phyloP scores from a whole-genome alignment of 176 grass and related monocot genomes.

The Oryza nivara region DNA sequence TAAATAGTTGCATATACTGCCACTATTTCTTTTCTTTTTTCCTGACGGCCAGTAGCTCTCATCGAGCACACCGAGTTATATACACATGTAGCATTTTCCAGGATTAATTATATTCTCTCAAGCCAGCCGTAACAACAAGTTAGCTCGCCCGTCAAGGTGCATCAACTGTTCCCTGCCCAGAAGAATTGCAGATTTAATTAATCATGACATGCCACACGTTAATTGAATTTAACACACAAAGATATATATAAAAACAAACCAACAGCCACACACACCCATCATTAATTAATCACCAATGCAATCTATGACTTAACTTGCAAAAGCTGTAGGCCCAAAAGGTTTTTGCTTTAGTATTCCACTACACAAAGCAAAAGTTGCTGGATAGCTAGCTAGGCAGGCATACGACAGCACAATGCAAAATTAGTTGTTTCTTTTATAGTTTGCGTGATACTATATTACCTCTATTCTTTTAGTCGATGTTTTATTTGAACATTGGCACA shows the following conservation, averaged over 20 bases:
- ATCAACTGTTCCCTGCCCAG: slow-evolving; percentile 21
- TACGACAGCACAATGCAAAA: neutral
- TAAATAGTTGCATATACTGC: no score
- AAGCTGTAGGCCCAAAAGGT: slow-evolving; percentile 44
- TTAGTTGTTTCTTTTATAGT: neutral
- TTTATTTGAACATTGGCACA: neutral
- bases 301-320: slow-evolving; percentile 52
- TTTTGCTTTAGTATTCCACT: slow-evolving; percentile 59
- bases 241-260: slow-evolving; percentile 14
- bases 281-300: slow-evolving; percentile 52
- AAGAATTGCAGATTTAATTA: slow-evolving; percentile 24
- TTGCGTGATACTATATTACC: neutral
- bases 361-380: slow-evolving; percentile 55
- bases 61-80: neutral
- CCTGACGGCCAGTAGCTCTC: neutral
- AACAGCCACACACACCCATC: slow-evolving; percentile 22
- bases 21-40: neutral
- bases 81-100: neutral
- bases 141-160: slow-evolving; percentile 28
- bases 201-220: slow-evolving; percentile 6
- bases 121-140: slow-evolving; percentile 14
- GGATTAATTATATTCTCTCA: neutral
- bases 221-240: neutral
- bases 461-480: neutral
- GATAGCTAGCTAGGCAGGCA: slow-evolving; percentile 38